Percentiles rank a stretch among this genome's conserved stretches.
Conservation (phyloP, 202 grass and related monocot species). For the Musa balbisiana region DNA sequence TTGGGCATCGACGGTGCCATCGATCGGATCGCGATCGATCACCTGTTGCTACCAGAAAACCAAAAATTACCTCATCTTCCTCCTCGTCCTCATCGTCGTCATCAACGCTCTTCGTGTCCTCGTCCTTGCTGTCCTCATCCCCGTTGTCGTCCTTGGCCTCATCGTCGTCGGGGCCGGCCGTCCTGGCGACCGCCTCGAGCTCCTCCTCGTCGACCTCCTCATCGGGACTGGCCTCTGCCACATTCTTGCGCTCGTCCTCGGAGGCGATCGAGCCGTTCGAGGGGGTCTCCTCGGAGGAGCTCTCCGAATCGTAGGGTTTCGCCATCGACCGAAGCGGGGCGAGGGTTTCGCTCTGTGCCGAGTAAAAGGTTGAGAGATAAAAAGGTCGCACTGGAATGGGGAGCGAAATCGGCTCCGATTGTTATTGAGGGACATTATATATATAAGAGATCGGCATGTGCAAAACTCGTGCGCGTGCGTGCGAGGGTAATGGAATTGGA, state of each 20-base stretch:
- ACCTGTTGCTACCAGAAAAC: no score
- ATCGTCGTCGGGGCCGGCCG: conserved; percentile 7
- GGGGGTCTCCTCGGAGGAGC: conserved; percentile 10
- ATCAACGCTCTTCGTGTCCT: background rate
- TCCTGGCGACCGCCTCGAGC: conserved; percentile 13
- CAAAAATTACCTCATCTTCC: background rate
- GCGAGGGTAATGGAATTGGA: background rate
- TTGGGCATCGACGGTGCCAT: no score
- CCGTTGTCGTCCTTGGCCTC: conserved; percentile 5
- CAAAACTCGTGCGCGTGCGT: background rate
- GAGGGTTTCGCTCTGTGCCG: conserved; percentile 5
- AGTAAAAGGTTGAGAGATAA: background rate
- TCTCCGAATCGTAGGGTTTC: conserved; percentile 8
- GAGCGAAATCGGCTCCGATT: background rate
- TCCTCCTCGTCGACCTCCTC: conserved; percentile 20
- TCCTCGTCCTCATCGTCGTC: background rate
- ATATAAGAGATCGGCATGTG: background rate
- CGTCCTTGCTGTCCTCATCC: background rate
- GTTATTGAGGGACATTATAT: background rate
- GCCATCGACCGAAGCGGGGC: background rate
- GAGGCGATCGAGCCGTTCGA: conserved; percentile 18
- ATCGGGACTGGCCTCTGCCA: background rate
- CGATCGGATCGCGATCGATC: background rate
- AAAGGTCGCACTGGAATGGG: background rate
- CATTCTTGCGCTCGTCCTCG: conserved; percentile 8